Conservation (phyloP, 768 basidiomycete genomes). For the Antrodiella citrinella region DNA sequence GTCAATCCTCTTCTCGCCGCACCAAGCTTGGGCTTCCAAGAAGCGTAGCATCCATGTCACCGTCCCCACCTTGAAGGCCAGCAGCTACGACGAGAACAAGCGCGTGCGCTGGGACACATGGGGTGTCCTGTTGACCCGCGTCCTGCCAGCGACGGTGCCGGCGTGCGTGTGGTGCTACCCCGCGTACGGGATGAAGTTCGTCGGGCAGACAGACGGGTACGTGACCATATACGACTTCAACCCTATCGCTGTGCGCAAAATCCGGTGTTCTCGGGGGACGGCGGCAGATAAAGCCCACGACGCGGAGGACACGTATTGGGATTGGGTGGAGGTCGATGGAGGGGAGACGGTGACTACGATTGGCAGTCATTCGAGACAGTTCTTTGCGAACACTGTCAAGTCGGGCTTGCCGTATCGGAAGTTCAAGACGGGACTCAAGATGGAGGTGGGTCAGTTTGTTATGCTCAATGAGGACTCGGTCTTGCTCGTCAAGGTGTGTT, state of each 20-base stretch:
- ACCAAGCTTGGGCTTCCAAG: background rate
- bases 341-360: background rate
- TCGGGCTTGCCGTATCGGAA: constrained; percentile 8
- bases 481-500: constrained; percentile 6
- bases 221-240: constrained; percentile 7
- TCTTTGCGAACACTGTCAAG: constrained; percentile 5
- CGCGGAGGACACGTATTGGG: background rate
- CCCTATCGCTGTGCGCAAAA: background rate
- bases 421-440: background rate
- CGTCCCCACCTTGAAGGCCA: background rate
- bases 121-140: background rate
- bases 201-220: background rate
- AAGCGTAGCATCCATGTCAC: background rate
- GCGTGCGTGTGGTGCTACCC: background rate
- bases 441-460: background rate
- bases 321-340: background rate
- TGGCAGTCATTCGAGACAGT: background rate
- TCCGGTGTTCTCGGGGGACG: background rate
- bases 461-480: constrained; percentile 13
- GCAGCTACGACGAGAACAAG: background rate
- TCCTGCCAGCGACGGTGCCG: background rate
- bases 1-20: background rate
- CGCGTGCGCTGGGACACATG: background rate
- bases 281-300: background rate
- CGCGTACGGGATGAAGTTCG: background rate